Evolutionary conservation across 2,329 filamentous ascomycete species (phyloP).

Genomic region (Penicillium crustosum): DNA sequence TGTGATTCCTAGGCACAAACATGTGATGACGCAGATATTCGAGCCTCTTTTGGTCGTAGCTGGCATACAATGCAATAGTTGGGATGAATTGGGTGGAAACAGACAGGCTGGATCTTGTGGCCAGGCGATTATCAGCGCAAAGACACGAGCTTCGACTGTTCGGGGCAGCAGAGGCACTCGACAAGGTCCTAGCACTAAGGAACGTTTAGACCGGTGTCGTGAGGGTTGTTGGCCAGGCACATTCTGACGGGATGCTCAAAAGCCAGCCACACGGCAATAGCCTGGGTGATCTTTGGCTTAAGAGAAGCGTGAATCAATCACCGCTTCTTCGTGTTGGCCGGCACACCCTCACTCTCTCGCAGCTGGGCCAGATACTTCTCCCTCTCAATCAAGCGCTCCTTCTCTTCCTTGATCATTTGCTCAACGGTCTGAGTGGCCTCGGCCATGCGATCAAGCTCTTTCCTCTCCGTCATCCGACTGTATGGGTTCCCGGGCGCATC

Average conservation of each 20-base stretch:
- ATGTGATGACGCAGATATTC: not conserved
- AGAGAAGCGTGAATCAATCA: conserved; percentile 21
- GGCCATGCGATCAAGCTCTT: conserved; percentile 64
- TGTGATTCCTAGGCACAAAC: not conserved
- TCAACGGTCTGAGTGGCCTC: conserved; percentile 61
- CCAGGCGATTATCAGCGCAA: not conserved
- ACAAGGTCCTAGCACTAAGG: not conserved
- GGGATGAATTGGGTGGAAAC: not conserved
- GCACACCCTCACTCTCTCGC: conserved; percentile 46
- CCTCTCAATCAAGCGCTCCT: conserved; percentile 59
- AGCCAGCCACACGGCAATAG: not conserved
- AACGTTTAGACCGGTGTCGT: not conserved
- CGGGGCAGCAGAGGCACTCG: not conserved
- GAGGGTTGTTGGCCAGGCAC: not conserved
- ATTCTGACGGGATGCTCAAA: not conserved
- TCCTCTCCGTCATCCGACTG: conserved; percentile 68
- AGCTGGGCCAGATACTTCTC: conserved; percentile 60
- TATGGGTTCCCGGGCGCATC: conserved; percentile 70
- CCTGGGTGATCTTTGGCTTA: not conserved
- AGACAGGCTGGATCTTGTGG: not conserved
- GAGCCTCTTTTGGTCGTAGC: not conserved
- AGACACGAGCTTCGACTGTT: not conserved
- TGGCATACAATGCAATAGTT: not conserved
- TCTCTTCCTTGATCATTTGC: conserved; percentile 64
- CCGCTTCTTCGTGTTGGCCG: conserved; percentile 44